A percentile compares a stretch with the other conserved stretches of the same genome.
phyloP scores from a whole-genome alignment of 306 rosid species.

The Pyrus pyrifolia region DNA sequence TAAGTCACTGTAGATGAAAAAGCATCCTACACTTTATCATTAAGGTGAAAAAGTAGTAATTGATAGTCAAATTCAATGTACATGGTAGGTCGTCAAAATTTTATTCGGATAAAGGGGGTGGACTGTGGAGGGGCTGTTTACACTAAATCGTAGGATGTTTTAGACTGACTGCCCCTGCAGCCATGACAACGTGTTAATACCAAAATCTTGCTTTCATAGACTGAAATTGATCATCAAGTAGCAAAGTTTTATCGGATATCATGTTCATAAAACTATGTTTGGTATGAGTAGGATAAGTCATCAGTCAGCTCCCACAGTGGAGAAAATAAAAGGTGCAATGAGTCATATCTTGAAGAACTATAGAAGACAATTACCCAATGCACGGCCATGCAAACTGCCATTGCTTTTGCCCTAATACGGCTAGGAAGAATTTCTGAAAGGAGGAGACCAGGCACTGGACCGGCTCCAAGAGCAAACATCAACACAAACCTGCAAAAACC shows the following conservation, averaged over 20 bases:
- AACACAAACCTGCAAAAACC: conserved; percentile 56
- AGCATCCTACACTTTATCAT: neutral
- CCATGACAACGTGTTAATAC: neutral
- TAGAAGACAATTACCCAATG: conserved; percentile 57
- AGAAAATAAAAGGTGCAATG: neutral
- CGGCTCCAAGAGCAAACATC: conserved; percentile 64
- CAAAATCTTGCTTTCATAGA: neutral
- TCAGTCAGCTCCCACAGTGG: neutral
- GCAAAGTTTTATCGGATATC: neutral
- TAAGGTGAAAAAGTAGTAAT: neutral
- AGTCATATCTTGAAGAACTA: conserved; percentile 11
- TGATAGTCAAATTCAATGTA: neutral
- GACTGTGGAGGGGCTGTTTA: neutral
- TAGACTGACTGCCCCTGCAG: neutral
- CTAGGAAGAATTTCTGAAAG: conserved; percentile 69
- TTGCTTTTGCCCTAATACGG: conserved; percentile 69
- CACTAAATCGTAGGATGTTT: neutral
- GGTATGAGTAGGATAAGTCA: neutral
- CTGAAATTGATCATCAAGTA: neutral
- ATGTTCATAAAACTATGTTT: neutral
- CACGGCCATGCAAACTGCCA: conserved; percentile 84
- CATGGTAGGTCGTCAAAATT: neutral
- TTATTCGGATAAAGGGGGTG: neutral
- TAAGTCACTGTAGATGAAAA: neutral
- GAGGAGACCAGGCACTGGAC: conserved; percentile 81